Conservation (phyloP, 2,329 filamentous ascomycete species). For the Ophiocordyceps australis region DNA sequence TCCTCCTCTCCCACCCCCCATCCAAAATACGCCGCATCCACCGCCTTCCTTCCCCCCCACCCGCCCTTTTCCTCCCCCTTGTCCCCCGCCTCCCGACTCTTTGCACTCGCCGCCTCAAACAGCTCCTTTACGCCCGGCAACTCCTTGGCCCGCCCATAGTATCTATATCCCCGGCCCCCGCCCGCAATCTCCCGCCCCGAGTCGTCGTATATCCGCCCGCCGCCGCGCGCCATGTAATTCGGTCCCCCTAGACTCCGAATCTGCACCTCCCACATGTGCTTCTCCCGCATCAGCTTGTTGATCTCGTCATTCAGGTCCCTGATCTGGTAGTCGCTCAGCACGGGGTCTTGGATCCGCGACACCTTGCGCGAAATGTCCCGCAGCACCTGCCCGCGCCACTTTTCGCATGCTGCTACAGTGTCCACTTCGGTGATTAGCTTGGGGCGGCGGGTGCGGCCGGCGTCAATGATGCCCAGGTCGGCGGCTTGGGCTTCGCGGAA, state of each 20-base stretch:
- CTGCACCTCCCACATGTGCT: slow-evolving; percentile 97
- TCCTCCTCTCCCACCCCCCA: slow-evolving; percentile 82
- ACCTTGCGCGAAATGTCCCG: slow-evolving; percentile 97
- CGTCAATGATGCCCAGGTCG: slow-evolving; percentile 90
- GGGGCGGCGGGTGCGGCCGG: slow-evolving; percentile 72
- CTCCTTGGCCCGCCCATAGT: slow-evolving; percentile 81
- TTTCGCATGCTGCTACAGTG: slow-evolving; percentile 75
- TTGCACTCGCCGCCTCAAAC: slow-evolving; percentile 58
- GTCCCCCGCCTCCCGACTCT: slow-evolving; percentile 37
- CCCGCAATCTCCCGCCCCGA: slow-evolving; percentile 51
- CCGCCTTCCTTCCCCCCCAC: slow-evolving; percentile 52
- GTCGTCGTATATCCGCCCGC: slow-evolving; percentile 54
- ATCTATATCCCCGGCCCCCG: slow-evolving; percentile 80
- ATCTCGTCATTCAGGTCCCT: slow-evolving; percentile 98
- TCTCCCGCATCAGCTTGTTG: slow-evolving; percentile 97
- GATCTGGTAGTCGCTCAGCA: slow-evolving; percentile 91
- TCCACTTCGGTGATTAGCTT: slow-evolving; percentile 80
- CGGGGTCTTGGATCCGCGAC: slow-evolving; percentile 80
- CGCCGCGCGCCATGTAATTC: slow-evolving; percentile 82
- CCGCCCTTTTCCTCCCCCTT: slow-evolving; percentile 47
- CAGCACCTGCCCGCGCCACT: slow-evolving; percentile 94
- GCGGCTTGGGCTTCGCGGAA: slow-evolving; percentile 96
- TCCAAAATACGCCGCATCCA: slow-evolving; percentile 91
- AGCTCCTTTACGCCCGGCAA: slow-evolving; percentile 92
- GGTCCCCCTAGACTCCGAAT: slow-evolving; percentile 91